Evolutionary conservation across 345 rosid species (phyloP), one percentile per base, ranked within the genome.

Genomic region (Acer campestre): DNA sequence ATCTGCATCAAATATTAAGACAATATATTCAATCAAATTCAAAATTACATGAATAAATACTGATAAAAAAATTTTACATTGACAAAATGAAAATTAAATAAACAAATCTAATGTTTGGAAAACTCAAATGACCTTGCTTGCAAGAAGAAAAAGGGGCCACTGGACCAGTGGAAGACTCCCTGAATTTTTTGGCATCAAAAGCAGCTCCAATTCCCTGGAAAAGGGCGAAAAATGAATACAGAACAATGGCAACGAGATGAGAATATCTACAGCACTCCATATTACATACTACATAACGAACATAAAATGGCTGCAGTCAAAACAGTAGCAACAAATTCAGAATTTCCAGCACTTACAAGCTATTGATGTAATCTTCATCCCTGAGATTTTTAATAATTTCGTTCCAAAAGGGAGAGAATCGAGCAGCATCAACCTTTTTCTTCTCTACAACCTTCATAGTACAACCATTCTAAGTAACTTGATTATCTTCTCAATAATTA

Each of bases 61-160:
- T 9, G 7, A 48, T 2, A 51, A 46, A 48, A 68, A 58, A 42
- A 11, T 38, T 62, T 31, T 17, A 63, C 29, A 61, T 64, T 35
- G 14, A 27, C 1, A 51, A 75, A 29, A 76, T 9, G 29, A 51
- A 61, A 48, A 27, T 23, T 12, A 70, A 53, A 80, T 7, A 29
- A 59, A 20, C 38, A 55, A 70, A 11, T 23, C 18, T 23, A 16
- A 46, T 48, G 17, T 31, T 70, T 35, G 62, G 23, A 71, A 46
- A 75, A 80, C 61, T 71, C 67, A 76, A 68, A 71, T 77, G 73
- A 93, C 99, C 98, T 95, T 96, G 94, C 97, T 96, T 73, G 97
- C 89, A 85, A 96, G 99, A 85, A 96, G 98, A 88, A 96, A 96
- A 67, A 94, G 97, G 18, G 99, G 99, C 98, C 97, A 96, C 82